Evolutionary conservation across 495 filamentous ascomycete genomes (phyloP).

Genomic region (Podospora didyma): DNA sequence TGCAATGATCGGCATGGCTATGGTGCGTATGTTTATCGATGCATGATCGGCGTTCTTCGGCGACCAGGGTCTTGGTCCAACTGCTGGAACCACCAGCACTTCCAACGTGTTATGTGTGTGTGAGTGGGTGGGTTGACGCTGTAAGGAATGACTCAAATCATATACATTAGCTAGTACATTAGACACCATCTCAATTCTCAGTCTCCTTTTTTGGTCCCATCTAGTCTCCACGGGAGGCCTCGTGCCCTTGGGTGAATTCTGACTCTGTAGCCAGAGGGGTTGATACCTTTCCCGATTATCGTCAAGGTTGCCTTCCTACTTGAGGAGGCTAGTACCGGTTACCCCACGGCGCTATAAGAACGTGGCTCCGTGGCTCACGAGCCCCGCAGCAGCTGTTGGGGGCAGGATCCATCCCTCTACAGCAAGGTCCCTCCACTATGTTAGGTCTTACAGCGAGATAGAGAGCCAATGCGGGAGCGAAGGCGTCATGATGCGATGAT

Average conservation of each 20-base stretch:
- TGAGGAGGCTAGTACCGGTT: too few species aligned
- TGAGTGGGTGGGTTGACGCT: background rate
- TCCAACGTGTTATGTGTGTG: too few species aligned
- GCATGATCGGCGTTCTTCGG: constrained; percentile 5
- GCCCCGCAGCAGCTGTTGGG: too few species aligned
- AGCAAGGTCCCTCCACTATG: background rate
- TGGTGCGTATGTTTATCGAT: background rate
- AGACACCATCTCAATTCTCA: background rate
- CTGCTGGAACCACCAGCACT: background rate
- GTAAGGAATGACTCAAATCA: background rate
- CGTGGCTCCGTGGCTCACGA: too few species aligned
- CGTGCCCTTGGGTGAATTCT: too few species aligned
- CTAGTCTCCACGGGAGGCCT: too few species aligned
- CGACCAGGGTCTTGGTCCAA: background rate
- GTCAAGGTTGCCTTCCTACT: too few species aligned
- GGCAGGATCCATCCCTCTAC: background rate
- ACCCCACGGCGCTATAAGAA: too few species aligned
- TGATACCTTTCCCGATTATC: too few species aligned
- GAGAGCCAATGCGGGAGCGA: background rate
- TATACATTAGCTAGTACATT: background rate
- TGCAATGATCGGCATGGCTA: background rate
- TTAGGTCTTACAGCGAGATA: background rate
- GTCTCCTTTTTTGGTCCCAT: too few species aligned
- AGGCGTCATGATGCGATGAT: background rate
- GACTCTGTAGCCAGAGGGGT: too few species aligned